A percentile compares a stretch with the other conserved stretches of the same genome.
These are phyloP conservation scores for Fusarium verrucosum DNA, from an alignment of 2,329 filamentous ascomycete species.

Conservation along the genomic window DNA sequence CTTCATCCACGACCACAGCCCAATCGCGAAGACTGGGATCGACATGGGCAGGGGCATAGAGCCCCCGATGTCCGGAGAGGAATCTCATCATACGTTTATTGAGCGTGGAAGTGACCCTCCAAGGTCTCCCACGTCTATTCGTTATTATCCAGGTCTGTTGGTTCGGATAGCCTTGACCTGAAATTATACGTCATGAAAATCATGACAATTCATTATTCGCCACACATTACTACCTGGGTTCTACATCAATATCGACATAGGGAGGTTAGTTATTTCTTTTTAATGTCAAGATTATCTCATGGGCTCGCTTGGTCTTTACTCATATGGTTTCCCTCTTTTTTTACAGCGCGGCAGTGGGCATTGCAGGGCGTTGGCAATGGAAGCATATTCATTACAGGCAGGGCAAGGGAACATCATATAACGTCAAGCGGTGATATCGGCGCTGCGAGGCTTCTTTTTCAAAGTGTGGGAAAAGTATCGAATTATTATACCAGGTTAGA, in stretches of 20 bases:
- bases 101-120: constrained; percentile 30
- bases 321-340: constrained; percentile 33
- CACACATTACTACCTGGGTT: not conserved
- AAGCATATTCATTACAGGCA: constrained; percentile 20
- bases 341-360: constrained; percentile 29
- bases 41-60: constrained; percentile 49
- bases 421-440: constrained; percentile 3
- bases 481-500: constrained; percentile 14
- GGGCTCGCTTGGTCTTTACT: constrained; percentile 27
- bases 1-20: constrained; percentile 30
- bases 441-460: constrained; percentile 19
- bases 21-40: constrained; percentile 47
- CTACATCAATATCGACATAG: not conserved
- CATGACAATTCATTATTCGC: not conserved
- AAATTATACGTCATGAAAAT: constrained; percentile 1
- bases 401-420: constrained; percentile 6
- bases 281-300: constrained; percentile 4
- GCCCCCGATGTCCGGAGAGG: constrained; percentile 39
- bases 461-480: constrained; percentile 17
- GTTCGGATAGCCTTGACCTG: not conserved
- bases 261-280: not conserved
- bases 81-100: constrained; percentile 47
- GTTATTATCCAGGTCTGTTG: constrained; percentile 6
- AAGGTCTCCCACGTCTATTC: constrained; percentile 19
- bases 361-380: constrained; percentile 39